Conservation (phyloP, 1,139 yeast species). For the Kodamaea derodonti region DNA sequence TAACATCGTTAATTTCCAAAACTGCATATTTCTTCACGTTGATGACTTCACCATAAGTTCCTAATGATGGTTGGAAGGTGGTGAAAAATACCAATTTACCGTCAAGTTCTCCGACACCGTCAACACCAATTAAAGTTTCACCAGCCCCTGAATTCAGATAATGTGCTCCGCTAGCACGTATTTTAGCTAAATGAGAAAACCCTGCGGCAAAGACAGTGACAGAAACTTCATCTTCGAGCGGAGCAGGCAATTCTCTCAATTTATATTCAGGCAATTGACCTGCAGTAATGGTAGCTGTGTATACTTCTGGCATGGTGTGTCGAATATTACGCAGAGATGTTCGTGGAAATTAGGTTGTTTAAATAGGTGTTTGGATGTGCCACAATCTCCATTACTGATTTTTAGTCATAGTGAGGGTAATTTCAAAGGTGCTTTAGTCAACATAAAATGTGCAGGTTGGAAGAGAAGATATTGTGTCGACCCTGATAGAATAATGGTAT, state of each 20-base stretch:
- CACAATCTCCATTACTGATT: too few relatives aligned
- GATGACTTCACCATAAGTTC: conserved; percentile 11
- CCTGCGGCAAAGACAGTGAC: conserved; percentile 17
- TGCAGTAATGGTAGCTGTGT: conserved; percentile 6
- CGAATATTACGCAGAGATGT: too few relatives aligned
- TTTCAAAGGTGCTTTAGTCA: too few relatives aligned
- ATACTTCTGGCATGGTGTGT: conserved; percentile 4
- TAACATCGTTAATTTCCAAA: conserved; percentile 6
- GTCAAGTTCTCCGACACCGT: conserved; percentile 13
- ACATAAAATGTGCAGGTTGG: too few relatives aligned
- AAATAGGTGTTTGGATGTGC: too few relatives aligned
- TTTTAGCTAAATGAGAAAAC: conserved; percentile 15
- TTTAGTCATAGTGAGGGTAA: too few relatives aligned
- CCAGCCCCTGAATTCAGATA: conserved; percentile 8
- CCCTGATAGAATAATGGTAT: too few relatives aligned
- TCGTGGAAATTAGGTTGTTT: too few relatives aligned
- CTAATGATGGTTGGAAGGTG: conserved; percentile 8
- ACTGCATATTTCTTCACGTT: conserved; percentile 9
- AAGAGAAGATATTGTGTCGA: too few relatives aligned
- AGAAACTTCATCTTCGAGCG: conserved; percentile 11
- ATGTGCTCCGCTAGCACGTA: conserved; percentile 16
- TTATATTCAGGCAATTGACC: conserved; percentile 6
- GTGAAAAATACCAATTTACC: conserved; percentile 12
- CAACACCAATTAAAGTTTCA: conserved; percentile 12
- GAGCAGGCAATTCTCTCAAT: conserved; percentile 6